These are phyloP conservation scores for Penicillium olsonii DNA, from an alignment of 2,329 filamentous ascomycete genomes.

Conservation along the genomic window DNA sequence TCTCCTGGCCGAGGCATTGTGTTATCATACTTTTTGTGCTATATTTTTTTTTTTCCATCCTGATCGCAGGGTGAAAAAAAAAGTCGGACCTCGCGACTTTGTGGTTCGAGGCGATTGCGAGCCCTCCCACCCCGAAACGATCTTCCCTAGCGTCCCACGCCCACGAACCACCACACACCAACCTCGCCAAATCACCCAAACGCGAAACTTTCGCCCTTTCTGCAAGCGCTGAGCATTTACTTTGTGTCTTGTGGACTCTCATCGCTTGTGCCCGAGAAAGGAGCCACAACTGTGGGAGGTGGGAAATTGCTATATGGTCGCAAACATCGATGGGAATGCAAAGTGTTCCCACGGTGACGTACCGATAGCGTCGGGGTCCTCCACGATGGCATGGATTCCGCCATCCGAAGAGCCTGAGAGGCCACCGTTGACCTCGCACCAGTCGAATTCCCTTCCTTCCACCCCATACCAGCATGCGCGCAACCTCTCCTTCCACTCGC, in stretches of 20 bases:
- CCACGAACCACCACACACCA: not conserved
- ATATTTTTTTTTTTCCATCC: conserved; percentile 6
- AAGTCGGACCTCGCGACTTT: conserved; percentile 8
- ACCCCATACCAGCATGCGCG: conserved; percentile 88
- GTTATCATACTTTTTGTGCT: too few relatives aligned
- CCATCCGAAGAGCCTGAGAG: conserved; percentile 41
- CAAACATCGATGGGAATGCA: conserved; percentile 46
- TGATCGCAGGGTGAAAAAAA: conserved; percentile 4
- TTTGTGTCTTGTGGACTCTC: conserved; percentile 12
- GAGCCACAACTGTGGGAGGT: conserved; percentile 28
- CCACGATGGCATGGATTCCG: conserved; percentile 45
- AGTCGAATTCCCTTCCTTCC: conserved; percentile 89
- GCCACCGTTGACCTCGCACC: conserved; percentile 58
- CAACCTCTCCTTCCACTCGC: conserved; percentile 77
- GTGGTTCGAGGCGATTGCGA: conserved; percentile 6
- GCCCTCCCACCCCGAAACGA: conserved; percentile 3
- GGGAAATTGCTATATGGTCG: conserved; percentile 43
- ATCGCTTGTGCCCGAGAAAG: conserved; percentile 13
- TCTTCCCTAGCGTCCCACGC: conserved; percentile 2
- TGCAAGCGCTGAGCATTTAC: conserved; percentile 6
- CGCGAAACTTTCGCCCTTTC: not conserved
- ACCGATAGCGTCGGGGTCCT: conserved; percentile 43
- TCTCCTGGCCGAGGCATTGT: conserved; percentile 17
- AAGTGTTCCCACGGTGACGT: conserved; percentile 42
- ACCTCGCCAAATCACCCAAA: not conserved